A percentile compares a stretch with the other conserved stretches of the same genome.
Conservation (phyloP, 371 early-diverging fungal species). For the Gilbertella persicaria region DNA sequence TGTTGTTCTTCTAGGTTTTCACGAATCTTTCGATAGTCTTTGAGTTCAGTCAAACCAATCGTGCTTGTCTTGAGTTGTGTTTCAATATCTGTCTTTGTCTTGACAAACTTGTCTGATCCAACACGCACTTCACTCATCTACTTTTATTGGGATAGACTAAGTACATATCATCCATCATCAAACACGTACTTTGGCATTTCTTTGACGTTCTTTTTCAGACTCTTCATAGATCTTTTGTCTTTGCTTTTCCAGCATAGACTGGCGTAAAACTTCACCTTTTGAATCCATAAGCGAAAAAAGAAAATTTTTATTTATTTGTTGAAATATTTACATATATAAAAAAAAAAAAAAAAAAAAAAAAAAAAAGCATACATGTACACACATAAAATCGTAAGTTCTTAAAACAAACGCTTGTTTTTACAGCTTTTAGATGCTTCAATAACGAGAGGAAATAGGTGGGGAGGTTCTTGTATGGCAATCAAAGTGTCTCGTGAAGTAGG, state of each 20-base stretch:
- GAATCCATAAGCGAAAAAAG: slow-evolving; percentile 41
- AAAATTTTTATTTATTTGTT: neutral
- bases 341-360: neutral
- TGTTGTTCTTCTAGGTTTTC: slow-evolving; percentile 81
- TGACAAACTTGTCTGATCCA: slow-evolving; percentile 81
- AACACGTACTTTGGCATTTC: slow-evolving; percentile 69
- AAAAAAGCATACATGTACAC: neutral
- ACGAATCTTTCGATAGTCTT: slow-evolving; percentile 88
- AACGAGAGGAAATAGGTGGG: neutral
- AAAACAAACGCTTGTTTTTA: neutral
- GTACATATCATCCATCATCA: neutral
- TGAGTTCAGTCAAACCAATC: slow-evolving; percentile 85
- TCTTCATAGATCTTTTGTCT: slow-evolving; percentile 74
- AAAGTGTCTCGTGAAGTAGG: neutral
- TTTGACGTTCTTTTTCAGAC: slow-evolving; percentile 73
- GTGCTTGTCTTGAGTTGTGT: slow-evolving; percentile 85
- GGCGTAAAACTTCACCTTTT: slow-evolving; percentile 69
- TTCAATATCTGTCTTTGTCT: slow-evolving; percentile 78
- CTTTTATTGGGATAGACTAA: slow-evolving; percentile 23
- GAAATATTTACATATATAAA: neutral
- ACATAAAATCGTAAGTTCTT: neutral
- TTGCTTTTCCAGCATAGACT: slow-evolving; percentile 73
- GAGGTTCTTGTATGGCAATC: neutral
- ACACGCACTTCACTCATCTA: slow-evolving; percentile 73
- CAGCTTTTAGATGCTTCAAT: neutral